phyloP scores from a whole-genome alignment of 1,139 yeast species.

The Blastobotrys apis region DNA sequence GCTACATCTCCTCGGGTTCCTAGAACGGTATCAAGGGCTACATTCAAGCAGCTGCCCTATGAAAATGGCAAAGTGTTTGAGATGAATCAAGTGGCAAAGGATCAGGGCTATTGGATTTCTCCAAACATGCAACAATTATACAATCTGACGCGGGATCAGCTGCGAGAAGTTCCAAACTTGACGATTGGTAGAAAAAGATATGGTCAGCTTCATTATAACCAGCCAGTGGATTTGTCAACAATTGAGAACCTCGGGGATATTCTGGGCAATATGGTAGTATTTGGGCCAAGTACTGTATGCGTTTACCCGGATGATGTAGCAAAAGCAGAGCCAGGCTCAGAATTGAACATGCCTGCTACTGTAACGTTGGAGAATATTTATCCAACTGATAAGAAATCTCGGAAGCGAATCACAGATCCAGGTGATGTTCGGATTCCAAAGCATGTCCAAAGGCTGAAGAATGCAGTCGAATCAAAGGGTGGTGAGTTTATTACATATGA shows the following conservation, averaged over 20 bases:
- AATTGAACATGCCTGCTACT: conserved; percentile 80
- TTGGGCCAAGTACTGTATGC: conserved; percentile 54
- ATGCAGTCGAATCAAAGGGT: conserved; percentile 52
- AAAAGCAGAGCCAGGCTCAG: conserved; percentile 67
- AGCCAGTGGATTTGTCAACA: conserved; percentile 67
- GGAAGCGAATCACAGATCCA: conserved; percentile 40
- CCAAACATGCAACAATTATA: conserved; percentile 61
- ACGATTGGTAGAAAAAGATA: conserved; percentile 69
- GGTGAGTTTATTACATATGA: conserved; percentile 79
- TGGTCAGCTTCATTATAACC: conserved; percentile 70
- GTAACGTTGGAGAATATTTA: conserved; percentile 66
- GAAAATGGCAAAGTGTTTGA: conserved; percentile 5
- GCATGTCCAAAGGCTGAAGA: conserved; percentile 43
- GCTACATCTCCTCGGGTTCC: conserved; percentile 7
- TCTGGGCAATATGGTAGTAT: conserved; percentile 56
- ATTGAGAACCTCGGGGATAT: conserved; percentile 43
- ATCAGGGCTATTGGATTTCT: conserved; percentile 69
- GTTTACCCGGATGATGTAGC: conserved; percentile 54
- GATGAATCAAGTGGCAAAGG: conserved; percentile 25
- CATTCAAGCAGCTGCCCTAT: conserved; percentile 6
- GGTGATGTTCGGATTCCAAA: conserved; percentile 42
- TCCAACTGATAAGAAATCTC: conserved; percentile 26
- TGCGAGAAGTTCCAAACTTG: conserved; percentile 59
- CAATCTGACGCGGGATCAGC: conserved; percentile 45
- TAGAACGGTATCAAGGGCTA: conserved; percentile 9